Evolutionary conservation across 2,329 filamentous ascomycete species (phyloP).

Genomic region (Alternaria ventricosa): DNA sequence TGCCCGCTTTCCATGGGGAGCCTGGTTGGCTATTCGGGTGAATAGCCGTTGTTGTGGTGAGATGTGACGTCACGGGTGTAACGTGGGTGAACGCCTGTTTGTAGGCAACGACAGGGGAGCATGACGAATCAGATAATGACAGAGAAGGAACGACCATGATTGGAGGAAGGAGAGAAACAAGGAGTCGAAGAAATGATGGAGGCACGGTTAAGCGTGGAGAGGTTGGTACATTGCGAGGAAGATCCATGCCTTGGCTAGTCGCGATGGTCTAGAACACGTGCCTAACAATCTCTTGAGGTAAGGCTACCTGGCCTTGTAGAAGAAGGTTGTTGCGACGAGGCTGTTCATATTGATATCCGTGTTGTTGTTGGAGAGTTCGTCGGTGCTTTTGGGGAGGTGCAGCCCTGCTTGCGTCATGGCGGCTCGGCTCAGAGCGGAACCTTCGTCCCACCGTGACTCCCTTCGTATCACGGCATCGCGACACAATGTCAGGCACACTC

Average conservation of each 20-base stretch:
- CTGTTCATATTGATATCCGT: neutral
- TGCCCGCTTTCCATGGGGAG: neutral
- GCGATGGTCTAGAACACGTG: neutral
- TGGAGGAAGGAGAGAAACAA: neutral
- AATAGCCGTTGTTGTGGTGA: conserved; percentile 16
- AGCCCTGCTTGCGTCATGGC: conserved; percentile 16
- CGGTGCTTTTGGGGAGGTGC: neutral
- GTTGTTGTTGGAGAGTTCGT: neutral
- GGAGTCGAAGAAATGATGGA: neutral
- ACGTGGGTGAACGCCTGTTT: conserved; percentile 12
- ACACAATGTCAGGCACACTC: conserved; percentile 35
- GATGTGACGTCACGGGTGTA: conserved; percentile 28
- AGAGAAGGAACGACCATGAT: neutral
- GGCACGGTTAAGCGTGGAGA: neutral
- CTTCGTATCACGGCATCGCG: conserved; percentile 2
- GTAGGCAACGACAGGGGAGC: neutral
- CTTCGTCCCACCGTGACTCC: conserved; percentile 1
- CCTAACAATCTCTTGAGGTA: rapidly evolving
- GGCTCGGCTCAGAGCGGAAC: conserved; percentile 10
- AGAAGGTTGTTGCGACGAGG: neutral
- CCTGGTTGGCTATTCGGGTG: conserved; percentile 26
- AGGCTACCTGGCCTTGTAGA: neutral
- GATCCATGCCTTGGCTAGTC: neutral
- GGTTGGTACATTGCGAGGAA: neutral
- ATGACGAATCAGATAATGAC: neutral